Percentiles rank a stretch among this genome's conserved stretches.
phyloP scores from a whole-genome alignment of 306 rosid species.

The Cicer yamashitae region DNA sequence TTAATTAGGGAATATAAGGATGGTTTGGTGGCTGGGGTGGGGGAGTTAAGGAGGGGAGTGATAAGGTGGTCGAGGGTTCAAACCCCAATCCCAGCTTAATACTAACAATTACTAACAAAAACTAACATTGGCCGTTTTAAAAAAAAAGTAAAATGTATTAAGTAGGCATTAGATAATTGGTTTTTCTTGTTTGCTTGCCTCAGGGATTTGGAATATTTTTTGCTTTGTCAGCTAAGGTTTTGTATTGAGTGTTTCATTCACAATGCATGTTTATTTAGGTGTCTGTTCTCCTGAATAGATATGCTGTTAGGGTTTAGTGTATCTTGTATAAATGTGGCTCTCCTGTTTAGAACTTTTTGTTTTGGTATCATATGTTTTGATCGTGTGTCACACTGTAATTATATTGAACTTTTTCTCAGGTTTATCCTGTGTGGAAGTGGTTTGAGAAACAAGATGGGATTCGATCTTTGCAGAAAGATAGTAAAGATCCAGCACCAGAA shows the following conservation, averaged over 20 bases:
- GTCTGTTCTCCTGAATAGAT: constrained; percentile 25
- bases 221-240: constrained; percentile 31
- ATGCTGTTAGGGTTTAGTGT: constrained; percentile 14
- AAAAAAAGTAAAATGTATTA: background rate
- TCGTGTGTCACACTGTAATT: constrained; percentile 15
- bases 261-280: constrained; percentile 22
- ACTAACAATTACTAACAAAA: no score
- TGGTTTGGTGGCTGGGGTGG: no score
- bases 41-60: no score
- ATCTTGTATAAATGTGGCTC: constrained; percentile 3
- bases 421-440: constrained; percentile 99
- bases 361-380: constrained; percentile 27
- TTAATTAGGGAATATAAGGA: no score
- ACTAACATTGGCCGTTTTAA: no score
- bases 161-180: constrained; percentile 11
- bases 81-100: no score
- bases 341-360: constrained; percentile 1
- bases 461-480: constrained; percentile 89
- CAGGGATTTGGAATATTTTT: constrained; percentile 24
- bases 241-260: constrained; percentile 28
- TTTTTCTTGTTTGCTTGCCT: constrained; percentile 23
- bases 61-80: no score
- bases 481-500: constrained; percentile 95
- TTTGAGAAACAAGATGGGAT: constrained; percentile 99
- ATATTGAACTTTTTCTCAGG: constrained; percentile 53